Evolutionary conservation across 345 rosid species (phyloP), one percentile per base, ranked within the genome.

Genomic region (Syzygium aqueum): DNA sequence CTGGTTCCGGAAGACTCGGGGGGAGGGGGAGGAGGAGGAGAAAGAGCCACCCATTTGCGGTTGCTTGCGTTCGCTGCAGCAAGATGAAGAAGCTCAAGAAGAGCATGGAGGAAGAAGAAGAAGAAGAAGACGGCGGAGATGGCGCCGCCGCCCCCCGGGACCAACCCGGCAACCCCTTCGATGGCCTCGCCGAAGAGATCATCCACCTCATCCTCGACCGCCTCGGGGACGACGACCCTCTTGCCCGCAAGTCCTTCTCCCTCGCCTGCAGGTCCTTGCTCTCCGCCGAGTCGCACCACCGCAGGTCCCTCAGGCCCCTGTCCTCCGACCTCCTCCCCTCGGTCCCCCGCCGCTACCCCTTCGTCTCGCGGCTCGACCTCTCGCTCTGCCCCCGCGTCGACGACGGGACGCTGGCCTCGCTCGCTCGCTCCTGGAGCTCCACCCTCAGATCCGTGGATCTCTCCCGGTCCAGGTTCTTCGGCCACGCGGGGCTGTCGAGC

Each of bases 371-470:
- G 82, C 93, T 93, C 84, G 94, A 95, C 89, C 94, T 94, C 90
- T 90, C 94, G 53, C 94, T 94, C 63, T 94, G 96, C 85, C 94
- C 97, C 30, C 93, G 95, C 25, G 85, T 95, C 49, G 86, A 87
- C 73, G 93, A 93, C 91, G 37, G 52, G 54, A 89, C 91, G 56
- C 89, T 95, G 17, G 51, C 88, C 49, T 21, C 84, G 8, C 61
- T 93, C 43, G 87, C 96, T 11, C 77, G 33, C 56, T 21, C 88
- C 61, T 90, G 90, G 90, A 61, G 57, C 25, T 80, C 89, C 21
- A 50, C 89, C 12, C 92, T 94, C 83, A 84, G 86, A 43, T 92
- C 93, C 43, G 85, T 95, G 67, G 92, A 95, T 86, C 93, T 95
- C 40, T 95, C 97, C 21, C 86, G 92, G 51, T 93, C 93, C 57